A percentile compares a stretch with the other conserved stretches of the same genome.
Evolutionary conservation across 768 basidiomycete species (phyloP).

Genomic region (Pulveroboletus sp.): DNA sequence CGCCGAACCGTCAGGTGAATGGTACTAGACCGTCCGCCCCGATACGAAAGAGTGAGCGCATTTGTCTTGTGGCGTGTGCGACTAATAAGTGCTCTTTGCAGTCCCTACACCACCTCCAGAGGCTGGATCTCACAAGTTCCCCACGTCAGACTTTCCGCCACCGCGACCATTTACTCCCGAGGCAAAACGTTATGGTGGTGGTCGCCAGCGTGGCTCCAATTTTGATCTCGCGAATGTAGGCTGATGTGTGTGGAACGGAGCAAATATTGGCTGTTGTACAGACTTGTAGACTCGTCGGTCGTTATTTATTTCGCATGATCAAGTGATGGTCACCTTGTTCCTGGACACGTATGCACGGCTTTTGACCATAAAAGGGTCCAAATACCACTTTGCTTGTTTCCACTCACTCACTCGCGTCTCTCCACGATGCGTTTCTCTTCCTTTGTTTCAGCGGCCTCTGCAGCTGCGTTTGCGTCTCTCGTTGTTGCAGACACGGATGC

Average conservation of each 20-base stretch:
- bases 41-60: slow-evolving; percentile 47
- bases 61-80: not conserved
- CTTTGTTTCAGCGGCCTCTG: slow-evolving; percentile 47
- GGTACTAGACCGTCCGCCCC: slow-evolving; percentile 36
- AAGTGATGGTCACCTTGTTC: not conserved
- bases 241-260: too few species aligned
- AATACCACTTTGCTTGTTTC: not conserved
- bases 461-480: slow-evolving; percentile 52
- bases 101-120: slow-evolving; percentile 60
- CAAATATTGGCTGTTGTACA: not conserved
- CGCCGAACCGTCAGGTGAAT: slow-evolving; percentile 22
- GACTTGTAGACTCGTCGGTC: not conserved
- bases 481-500: slow-evolving; percentile 44
- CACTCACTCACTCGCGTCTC: slow-evolving; percentile 19
- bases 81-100: slow-evolving; percentile 24
- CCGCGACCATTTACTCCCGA: slow-evolving; percentile 60
- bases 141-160: slow-evolving; percentile 73
- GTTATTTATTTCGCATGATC: not conserved
- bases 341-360: slow-evolving; percentile 31
- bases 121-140: slow-evolving; percentile 69
- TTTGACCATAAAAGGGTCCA: slow-evolving; percentile 21
- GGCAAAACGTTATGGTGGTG: slow-evolving; percentile 59
- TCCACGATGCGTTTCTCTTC: slow-evolving; percentile 62
- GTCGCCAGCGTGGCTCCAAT: slow-evolving; percentile 65
- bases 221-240: slow-evolving; percentile 49